phyloP scores from a whole-genome alignment of 768 basidiomycete genomes.

The Mycena leptocephala region DNA sequence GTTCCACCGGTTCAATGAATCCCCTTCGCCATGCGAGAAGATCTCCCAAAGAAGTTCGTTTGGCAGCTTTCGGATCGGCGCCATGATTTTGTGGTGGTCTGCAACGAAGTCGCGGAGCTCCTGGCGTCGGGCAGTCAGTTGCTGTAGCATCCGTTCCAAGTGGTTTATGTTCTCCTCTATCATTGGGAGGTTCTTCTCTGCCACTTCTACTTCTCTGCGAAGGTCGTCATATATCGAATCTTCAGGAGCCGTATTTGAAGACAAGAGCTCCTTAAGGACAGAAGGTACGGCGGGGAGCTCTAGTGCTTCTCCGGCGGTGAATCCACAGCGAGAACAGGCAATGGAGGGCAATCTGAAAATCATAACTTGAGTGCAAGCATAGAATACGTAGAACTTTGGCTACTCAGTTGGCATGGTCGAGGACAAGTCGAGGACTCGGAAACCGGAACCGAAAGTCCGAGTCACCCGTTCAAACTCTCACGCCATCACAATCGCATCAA shows the following conservation, averaged over 20 bases:
- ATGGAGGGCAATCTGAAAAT: background rate
- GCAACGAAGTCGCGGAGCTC: background rate
- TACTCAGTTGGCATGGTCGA: too few relatives aligned
- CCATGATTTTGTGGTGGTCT: background rate
- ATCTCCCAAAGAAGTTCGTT: constrained; percentile 10
- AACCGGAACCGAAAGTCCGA: too few relatives aligned
- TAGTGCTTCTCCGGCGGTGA: background rate
- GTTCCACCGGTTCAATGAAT: too few relatives aligned
- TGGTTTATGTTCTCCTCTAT: background rate
- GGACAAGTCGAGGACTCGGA: too few relatives aligned
- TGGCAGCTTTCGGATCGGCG: background rate
- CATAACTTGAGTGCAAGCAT: too few relatives aligned
- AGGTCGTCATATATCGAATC: background rate
- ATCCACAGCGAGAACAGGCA: background rate
- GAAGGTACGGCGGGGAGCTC: background rate
- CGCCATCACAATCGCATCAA: too few relatives aligned
- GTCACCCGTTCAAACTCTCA: too few relatives aligned
- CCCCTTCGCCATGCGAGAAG: background rate
- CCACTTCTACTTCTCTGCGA: background rate
- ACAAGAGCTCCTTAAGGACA: background rate
- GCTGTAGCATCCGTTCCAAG: background rate
- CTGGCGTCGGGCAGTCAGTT: background rate
- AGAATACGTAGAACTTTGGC: too few relatives aligned
- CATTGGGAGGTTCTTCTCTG: background rate
- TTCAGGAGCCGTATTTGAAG: background rate